Base-by-base conservation (phyloP, 352 stramenopile genomes). In the Globisporangium uncinulatum region DNA sequence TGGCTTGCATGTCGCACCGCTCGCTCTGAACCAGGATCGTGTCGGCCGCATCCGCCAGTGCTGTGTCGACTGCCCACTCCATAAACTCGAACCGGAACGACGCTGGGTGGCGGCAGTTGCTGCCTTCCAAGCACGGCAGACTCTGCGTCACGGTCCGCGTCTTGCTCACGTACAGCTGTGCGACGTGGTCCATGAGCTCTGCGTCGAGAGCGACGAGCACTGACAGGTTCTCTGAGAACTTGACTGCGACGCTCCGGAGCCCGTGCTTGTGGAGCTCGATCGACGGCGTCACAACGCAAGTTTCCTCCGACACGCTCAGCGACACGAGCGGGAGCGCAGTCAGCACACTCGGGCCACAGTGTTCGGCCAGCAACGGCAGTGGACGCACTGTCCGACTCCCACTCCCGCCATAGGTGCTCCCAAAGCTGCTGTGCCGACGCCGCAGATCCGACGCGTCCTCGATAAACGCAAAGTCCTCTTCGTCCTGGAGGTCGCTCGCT, bases 211-310 rank as follows among this genome's bases (percentile, higher is more conserved):
- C 74, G 20, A 93, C 77, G 15, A 93, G 56, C 58, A 89, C 73
- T 6, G 83, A 93, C 47, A 95, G 44, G 32, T 87, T 91, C 42
- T 94, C 86, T 0, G 83, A 92, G 54, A 89, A 95, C 54, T 94
- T 90, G 20, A 87, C 76, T 4, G 79, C 73, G 17, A 91, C 45
- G 0, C 54, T 73, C 63, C 87, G 89, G 39, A 95, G 69, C 0
- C 71, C 76, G 6, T 67, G 51, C 51, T 88, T 83, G 58, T 93
- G 88, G 4, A 92, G 64, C 11, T 66, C 65, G 5, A 88, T 66
- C 19, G 83, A 88, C 4, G 74, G 70, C 1, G 75, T 83, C n/a
- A 93, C 51, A 1, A 73, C 55, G 50, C 83, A 93, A 9, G 59
- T 71, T 17, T 82, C 67, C 10, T 66, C 51, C 8, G 62, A 66